Evolutionary conservation across 768 basidiomycete genomes (phyloP), one percentile per base, ranked within the genome.

Genomic region (Holtermanniella nyarrowii): DNA sequence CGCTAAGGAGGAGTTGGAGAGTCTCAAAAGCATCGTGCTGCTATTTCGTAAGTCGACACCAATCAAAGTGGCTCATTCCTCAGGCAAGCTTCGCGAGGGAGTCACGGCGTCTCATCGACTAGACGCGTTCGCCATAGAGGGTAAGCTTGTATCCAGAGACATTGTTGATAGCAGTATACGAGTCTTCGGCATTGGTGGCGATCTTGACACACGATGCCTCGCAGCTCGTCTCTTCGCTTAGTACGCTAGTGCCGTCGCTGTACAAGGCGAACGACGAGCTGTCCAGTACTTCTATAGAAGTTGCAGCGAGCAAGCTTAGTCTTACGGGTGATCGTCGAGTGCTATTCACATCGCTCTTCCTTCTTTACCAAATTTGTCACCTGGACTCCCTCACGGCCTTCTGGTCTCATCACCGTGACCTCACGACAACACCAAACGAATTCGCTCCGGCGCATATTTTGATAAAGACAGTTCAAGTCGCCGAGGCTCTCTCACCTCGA

Each of bases 71-170:
- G 10, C 26, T 11, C 23, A 4, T 7, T 42, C 14, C n/a, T 11
- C 42, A 69, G 67, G 67, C 1, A 71, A 71, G 50, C 48, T 71
- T 14, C 44, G 69, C 21, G 69, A 71, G 57, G 69, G 69, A 0
- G 58, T 71, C 1, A 57, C 67, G 4, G 69, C 69, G 23, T 61
- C 62, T 14, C 53, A 57, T 27, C 54, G 69, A 18, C 53, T 65
- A 13, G 69, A 71, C 53, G 44, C 14, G 1, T 71, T 71, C 43
- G 63, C 69, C 10, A 57, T 71, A 14, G 62, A 68, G 55, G 69
- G 69, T 68, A 23, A 49, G 58, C 52, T 23, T 10, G 5, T 41
- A 7, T 26, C 20, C 2, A 37, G n/a, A n/a, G n/a, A n/a, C n/a
- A n/a, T n/a, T n/a, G 22, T 12, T 48, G 37, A 24, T 16, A 18